Conservation (phyloP, 2,329 filamentous ascomycete species). For the Rutstroemia sp. region DNA sequence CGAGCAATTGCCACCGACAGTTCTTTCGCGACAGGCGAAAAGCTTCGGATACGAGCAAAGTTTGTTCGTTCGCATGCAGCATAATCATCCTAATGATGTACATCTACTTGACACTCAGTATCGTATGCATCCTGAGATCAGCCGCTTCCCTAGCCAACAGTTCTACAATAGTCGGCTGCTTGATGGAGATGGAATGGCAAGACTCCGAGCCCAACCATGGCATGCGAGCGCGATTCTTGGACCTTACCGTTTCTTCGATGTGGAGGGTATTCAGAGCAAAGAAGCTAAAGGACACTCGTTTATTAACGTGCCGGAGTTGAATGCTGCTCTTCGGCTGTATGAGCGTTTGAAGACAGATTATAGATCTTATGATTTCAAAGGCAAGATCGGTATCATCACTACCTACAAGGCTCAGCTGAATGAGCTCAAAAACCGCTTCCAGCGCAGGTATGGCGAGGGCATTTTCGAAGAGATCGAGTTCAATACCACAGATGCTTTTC, state of each 20-base stretch:
- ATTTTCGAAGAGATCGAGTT: constrained; percentile 84
- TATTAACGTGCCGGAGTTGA: constrained; percentile 80
- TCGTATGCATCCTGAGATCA: constrained; percentile 98
- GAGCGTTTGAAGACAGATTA: constrained; percentile 71
- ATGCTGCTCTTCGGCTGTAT: constrained; percentile 80
- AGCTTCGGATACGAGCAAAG: constrained; percentile 95
- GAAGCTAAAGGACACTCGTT: constrained; percentile 82
- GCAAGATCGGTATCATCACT: constrained; percentile 94
- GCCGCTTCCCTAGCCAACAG: constrained; percentile 76
- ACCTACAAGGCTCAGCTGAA: constrained; percentile 92
- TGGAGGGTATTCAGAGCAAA: constrained; percentile 76
- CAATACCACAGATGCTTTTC: constrained; percentile 97
- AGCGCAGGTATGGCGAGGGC: constrained; percentile 59
- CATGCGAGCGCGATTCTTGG: constrained; percentile 74
- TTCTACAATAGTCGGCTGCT: constrained; percentile 88
- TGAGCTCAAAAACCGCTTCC: constrained; percentile 71
- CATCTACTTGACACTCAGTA: constrained; percentile 97
- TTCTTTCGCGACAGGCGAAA: constrained; percentile 87
- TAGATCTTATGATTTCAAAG: constrained; percentile 57
- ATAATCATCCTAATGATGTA: constrained; percentile 78
- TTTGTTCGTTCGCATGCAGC: constrained; percentile 97
- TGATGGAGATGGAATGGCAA: constrained; percentile 78
- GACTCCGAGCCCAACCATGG: constrained; percentile 73
- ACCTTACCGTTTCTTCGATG: constrained; percentile 96
- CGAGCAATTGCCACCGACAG: constrained; percentile 92